phyloP scores from a whole-genome alignment of 2,329 filamentous ascomycete species.

The Fusarium euwallaceae region DNA sequence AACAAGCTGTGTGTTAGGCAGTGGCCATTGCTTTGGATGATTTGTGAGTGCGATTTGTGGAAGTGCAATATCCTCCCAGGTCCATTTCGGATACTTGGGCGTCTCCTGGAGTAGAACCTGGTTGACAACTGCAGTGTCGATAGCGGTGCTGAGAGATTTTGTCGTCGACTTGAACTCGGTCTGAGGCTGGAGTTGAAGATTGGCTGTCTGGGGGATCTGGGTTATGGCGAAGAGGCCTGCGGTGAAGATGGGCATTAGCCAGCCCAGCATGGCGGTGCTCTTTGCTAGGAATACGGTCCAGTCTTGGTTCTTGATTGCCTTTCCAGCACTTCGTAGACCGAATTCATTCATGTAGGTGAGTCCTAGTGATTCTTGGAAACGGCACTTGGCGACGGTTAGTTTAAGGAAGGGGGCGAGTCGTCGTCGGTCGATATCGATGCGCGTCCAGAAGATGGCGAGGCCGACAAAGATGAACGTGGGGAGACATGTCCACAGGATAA shows the following conservation, averaged over 20 bases:
- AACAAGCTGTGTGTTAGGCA: slow-evolving; percentile 41
- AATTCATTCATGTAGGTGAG: slow-evolving; percentile 48
- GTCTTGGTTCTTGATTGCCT: slow-evolving; percentile 42
- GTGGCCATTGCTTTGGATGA: slow-evolving; percentile 35
- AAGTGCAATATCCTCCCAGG: slow-evolving; percentile 44
- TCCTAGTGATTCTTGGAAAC: slow-evolving; percentile 44
- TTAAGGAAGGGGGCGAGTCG: slow-evolving; percentile 46
- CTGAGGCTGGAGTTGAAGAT: slow-evolving; percentile 39
- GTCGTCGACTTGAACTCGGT: slow-evolving; percentile 41
- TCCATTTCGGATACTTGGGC: slow-evolving; percentile 46
- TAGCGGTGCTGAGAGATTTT: slow-evolving; percentile 25
- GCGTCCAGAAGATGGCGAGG: slow-evolving; percentile 39
- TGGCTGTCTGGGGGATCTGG: slow-evolving; percentile 31
- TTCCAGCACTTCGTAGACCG: slow-evolving; percentile 40
- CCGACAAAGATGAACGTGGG: slow-evolving; percentile 42
- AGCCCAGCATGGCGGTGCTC: slow-evolving; percentile 44
- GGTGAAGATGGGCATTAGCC: slow-evolving; percentile 47
- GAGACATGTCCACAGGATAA: slow-evolving; percentile 45
- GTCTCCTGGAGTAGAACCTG: slow-evolving; percentile 36
- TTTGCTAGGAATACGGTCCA: slow-evolving; percentile 48
- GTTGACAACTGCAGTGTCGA: slow-evolving; percentile 33
- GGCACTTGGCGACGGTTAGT: slow-evolving; percentile 33
- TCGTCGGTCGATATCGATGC: slow-evolving; percentile 45
- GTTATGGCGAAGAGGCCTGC: slow-evolving; percentile 45
- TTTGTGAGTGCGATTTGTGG: slow-evolving; percentile 37